Percentiles rank a stretch among this genome's conserved stretches.
Evolutionary conservation across 306 rosid genomes (phyloP).

Genomic region (Prunus padus): DNA sequence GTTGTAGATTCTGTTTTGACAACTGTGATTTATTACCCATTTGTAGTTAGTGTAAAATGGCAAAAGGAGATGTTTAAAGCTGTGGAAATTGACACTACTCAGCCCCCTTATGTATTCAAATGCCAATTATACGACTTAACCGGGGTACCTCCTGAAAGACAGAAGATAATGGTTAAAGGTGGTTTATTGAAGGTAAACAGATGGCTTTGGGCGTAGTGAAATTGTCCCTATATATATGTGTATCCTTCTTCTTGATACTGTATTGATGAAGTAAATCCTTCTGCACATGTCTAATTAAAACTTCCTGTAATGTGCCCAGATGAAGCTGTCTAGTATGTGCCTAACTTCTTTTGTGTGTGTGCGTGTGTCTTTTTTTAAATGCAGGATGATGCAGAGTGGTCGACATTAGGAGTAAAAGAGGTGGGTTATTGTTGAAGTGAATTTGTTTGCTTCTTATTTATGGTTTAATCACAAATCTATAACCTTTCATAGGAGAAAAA

Average conservation of each 20-base stretch:
- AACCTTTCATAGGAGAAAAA: background rate
- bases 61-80: conserved; percentile 75
- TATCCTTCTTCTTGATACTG: conserved; percentile 9
- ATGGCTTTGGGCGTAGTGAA: conserved; percentile 10
- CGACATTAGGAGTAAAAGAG: conserved; percentile 72
- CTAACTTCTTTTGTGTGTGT: conserved; percentile 14
- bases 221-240: background rate
- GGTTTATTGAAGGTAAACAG: conserved; percentile 80
- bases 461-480: background rate
- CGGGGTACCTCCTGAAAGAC: conserved; percentile 96
- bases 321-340: background rate
- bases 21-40: conserved; percentile 11
- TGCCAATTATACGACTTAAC: conserved; percentile 92
- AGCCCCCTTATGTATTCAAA: conserved; percentile 88
- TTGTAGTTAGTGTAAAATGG: conserved; percentile 87
- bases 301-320: background rate
- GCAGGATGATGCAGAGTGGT: conserved; percentile 98
- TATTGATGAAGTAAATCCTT: background rate
- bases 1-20: conserved; percentile 13
- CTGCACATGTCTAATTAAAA: background rate
- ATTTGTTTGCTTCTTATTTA: conserved; percentile 5
- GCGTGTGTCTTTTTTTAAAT: background rate
- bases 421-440: conserved; percentile 41
- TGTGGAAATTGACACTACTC: conserved; percentile 86
- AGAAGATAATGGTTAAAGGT: conserved; percentile 98